Percentiles rank a stretch among this genome's conserved stretches.
Conservation (phyloP, 139 green algal species). For the Ulvella scutata region DNA sequence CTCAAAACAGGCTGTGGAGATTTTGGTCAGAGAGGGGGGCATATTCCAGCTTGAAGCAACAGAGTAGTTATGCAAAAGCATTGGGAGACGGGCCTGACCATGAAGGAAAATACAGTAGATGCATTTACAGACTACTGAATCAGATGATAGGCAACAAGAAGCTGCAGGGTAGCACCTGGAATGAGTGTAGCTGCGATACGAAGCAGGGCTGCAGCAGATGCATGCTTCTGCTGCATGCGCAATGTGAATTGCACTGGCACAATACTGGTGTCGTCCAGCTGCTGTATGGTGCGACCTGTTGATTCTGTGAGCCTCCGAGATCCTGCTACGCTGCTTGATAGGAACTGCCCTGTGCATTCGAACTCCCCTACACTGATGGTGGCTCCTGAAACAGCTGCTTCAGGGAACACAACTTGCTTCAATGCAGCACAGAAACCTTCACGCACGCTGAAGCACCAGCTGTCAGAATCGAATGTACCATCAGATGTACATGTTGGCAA, state of each 20-base stretch:
- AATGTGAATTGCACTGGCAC: background rate
- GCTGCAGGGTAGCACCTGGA: background rate
- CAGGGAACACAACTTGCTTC: background rate
- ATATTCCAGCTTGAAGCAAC: background rate
- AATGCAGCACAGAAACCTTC: background rate
- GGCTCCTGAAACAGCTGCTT: background rate
- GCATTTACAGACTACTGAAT: background rate
- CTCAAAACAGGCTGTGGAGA: background rate
- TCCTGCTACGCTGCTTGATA: background rate
- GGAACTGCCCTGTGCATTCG: background rate
- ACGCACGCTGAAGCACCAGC: background rate
- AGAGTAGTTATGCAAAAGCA: background rate
- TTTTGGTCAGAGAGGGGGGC: background rate
- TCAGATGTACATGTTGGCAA: background rate
- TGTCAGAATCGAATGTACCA: background rate
- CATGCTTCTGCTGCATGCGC: background rate
- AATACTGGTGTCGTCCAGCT: background rate
- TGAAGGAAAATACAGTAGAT: too few relatives aligned
- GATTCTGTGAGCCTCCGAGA: background rate
- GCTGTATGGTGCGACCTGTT: too few relatives aligned
- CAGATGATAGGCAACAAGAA: background rate
- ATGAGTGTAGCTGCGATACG: background rate
- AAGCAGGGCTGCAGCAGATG: background rate
- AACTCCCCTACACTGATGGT: background rate
- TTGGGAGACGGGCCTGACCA: background rate